Base-by-base conservation (phyloP, 2,329 filamentous ascomycete genomes). In the Fusarium staphyleae region DNA sequence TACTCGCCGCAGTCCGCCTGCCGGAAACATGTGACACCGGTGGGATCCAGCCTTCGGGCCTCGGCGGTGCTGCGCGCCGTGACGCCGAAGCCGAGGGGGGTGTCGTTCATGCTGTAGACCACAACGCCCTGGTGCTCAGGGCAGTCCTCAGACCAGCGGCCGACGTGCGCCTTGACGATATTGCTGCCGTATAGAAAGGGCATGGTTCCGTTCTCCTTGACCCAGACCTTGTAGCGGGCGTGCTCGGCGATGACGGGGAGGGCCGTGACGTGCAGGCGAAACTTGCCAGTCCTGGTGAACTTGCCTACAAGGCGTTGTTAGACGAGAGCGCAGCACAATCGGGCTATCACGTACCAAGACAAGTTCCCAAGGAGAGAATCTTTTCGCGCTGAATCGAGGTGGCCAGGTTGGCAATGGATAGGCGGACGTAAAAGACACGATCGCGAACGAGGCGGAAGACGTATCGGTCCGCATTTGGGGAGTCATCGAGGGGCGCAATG, bases 1-100 rank as follows among this genome's bases (percentile, higher is more conserved):
- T 96, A 99, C 77, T 98, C 93, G 66, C 95, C 95, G 65, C 90
- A 89, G 78, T 99, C 95, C 1, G 91, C 90, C 77, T 99, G 95
- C 62, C 93, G 83, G 76, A 97, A 98, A 48, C 89, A 88, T 9
- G 91, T 88, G 56, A 97, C 88, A 10, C 88, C 91, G 0, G 95
- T 99, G 1, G 95, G 95, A 60, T 97, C 95, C 66, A 97, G 73
- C 63, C 91, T 83, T 69, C 91, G 82, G 19, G 90, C 87, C 73
- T 97, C 93, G 14, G 88, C 86, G 5, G 91, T 96, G 59, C 88
- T 91, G 70, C 91, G 82, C n/a, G 92, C 90, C 33, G 91, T 96
- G 45, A 96, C 87, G 37, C 93, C 93, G 71, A 97, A 99, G 13
- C 95, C 95, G 73, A 95, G 77, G n/a, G 92, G 91, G 16, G 88